phyloP scores from a whole-genome alignment of 2,329 filamentous ascomycete species.

The Lecanicillium sp. region DNA sequence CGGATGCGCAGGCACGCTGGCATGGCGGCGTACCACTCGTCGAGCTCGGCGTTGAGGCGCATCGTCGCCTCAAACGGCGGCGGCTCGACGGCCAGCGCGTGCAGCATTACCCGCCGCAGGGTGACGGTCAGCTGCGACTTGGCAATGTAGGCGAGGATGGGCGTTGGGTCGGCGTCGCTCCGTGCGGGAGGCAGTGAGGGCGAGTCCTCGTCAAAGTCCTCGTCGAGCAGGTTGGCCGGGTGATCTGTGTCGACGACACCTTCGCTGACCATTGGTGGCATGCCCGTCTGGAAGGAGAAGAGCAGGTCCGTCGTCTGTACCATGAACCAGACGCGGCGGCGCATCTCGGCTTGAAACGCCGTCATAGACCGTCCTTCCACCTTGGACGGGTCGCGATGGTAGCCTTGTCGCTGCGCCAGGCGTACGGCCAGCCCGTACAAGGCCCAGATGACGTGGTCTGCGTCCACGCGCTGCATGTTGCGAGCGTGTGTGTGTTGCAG shows the following conservation, averaged over 20 bases:
- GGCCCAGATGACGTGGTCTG: conserved; percentile 38
- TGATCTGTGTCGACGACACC: conserved; percentile 37
- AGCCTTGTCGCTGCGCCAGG: conserved; percentile 43
- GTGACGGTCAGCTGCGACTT: conserved; percentile 36
- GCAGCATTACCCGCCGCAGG: conserved; percentile 33
- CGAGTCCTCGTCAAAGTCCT: conserved; percentile 42
- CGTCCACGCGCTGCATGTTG: conserved; percentile 31
- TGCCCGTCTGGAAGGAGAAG: conserved; percentile 44
- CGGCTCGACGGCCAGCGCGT: conserved; percentile 28
- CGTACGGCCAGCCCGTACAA: conserved; percentile 38
- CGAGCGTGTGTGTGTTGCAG: conserved; percentile 37
- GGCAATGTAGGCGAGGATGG: conserved; percentile 32
- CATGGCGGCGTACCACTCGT: conserved; percentile 25
- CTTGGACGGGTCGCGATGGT: conserved; percentile 39
- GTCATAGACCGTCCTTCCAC: conserved; percentile 29
- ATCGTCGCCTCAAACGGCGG: conserved; percentile 26
- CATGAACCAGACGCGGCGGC: conserved; percentile 40
- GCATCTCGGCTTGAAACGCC: conserved; percentile 44
- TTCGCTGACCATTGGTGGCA: conserved; percentile 41
- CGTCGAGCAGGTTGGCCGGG: conserved; percentile 39
- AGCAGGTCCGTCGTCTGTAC: conserved; percentile 39
- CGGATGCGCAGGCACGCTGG: conserved; percentile 32
- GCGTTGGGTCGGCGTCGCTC: conserved; percentile 33
- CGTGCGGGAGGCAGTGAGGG: conserved; percentile 33
- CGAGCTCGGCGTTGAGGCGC: conserved; percentile 31